Base-by-base conservation (phyloP, 768 basidiomycete genomes). In the Termitomyces sp. region DNA sequence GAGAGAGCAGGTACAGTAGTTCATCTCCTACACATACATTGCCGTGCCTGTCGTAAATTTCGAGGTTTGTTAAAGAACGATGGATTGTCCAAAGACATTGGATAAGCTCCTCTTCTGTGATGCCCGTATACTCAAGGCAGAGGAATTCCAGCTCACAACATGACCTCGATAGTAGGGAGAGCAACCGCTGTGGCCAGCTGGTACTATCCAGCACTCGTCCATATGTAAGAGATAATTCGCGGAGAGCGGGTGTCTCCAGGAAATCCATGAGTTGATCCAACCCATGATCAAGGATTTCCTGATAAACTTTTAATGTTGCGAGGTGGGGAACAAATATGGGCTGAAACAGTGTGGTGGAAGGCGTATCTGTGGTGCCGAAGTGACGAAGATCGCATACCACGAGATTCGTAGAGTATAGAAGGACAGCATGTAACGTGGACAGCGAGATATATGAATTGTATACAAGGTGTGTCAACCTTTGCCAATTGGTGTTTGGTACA, bases 51-150 rank as follows among this genome's bases (percentile, higher is more conserved):
- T 50, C 49, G 22, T 34, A 31, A 15, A 70, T 59, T 28, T 64
- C 63, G 20, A 70, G 61, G 18, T 29, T 48, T 31, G 22, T 54
- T 50, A 67, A 33, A 15, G 64, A 50, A 22, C 56, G 7, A 2
- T 62, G 59, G 37, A 31, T 64, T 6, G 56, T 57, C 24, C 59
- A 37, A 33, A 68, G 64, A 44, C 58, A 62, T 28, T 62, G 62
- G 16, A 61, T 57, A 12, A 68, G 60, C 44, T 64, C 60, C 18
- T 53, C 57, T 37, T 66, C 63, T 2, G 54, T 57, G 8, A 70
- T 65, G 26, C 60, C 63, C 2, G 62, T 62, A 42, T 53, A 64
- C 53, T 68, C 66, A 15, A 50, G 33, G 33, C 13, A 50, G 6
- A 34, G 33, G 22, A 5, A 31, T 3, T 50, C 20, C 49, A 50